Conservation (phyloP, 2,329 filamentous ascomycete genomes). For the Cryphonectria naterciae region DNA sequence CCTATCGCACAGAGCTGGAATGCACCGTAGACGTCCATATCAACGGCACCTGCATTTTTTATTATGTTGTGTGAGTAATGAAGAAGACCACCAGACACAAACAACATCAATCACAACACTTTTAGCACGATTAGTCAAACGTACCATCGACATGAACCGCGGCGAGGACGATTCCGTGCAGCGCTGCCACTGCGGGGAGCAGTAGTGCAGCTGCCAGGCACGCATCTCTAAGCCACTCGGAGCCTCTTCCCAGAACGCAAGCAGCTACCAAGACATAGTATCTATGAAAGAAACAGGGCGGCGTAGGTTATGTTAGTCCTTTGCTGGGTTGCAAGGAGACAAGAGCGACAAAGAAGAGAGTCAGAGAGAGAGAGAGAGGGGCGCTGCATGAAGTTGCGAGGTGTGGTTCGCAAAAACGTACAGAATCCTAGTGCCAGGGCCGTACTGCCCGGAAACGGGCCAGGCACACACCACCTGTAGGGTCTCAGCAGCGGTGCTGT, state of each 20-base stretch:
- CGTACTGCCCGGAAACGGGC: slow-evolving; percentile 62
- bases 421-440: slow-evolving; percentile 56
- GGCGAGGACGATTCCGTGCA: slow-evolving; percentile 66
- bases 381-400: slow-evolving; percentile 11
- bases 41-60: slow-evolving; percentile 57
- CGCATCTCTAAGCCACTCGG: slow-evolving; percentile 64
- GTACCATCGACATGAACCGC: slow-evolving; percentile 61
- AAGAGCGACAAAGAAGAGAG: background rate
- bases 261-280: slow-evolving; percentile 68
- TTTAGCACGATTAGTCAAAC: slow-evolving; percentile 32
- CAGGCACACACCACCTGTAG: slow-evolving; percentile 57
- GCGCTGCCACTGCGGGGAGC: slow-evolving; percentile 65
- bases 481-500: background rate
- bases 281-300: slow-evolving; percentile 38
- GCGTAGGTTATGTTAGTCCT: background rate
- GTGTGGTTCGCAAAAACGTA: slow-evolving; percentile 38
- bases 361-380: too few species aligned
- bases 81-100: too few species aligned
- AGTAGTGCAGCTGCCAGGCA: slow-evolving; percentile 66
- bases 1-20: slow-evolving; percentile 71
- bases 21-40: slow-evolving; percentile 71
- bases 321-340: background rate
- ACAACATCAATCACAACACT: background rate
- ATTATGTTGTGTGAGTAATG: background rate
- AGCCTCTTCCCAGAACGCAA: slow-evolving; percentile 65